These are phyloP conservation scores for Murraya koenigii DNA, from an alignment of 345 rosid species.

Conservation along the genomic window DNA sequence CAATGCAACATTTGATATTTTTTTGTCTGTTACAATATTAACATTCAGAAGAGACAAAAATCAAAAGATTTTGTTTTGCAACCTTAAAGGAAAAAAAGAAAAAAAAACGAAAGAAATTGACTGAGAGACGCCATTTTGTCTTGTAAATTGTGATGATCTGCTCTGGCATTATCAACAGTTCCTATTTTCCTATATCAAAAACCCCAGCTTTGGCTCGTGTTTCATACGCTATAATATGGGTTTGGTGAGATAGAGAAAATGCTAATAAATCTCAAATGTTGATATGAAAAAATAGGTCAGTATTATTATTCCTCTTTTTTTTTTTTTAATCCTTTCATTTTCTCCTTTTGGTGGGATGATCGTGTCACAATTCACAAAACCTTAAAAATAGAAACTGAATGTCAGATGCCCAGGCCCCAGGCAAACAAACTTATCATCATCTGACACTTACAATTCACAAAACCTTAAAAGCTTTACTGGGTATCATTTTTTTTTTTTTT, in stretches of 20 bases:
- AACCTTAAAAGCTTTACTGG: constrained; percentile 18
- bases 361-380: constrained; percentile 9
- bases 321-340: too few species aligned
- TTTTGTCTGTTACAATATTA: constrained; percentile 5
- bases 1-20: neutral
- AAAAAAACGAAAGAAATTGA: neutral
- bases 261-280: neutral
- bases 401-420: constrained; percentile 6
- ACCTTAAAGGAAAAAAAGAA: too few species aligned
- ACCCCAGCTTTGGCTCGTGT: neutral
- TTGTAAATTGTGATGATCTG: neutral
- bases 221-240: neutral
- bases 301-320: neutral
- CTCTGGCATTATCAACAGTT: constrained; percentile 7
- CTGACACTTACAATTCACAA: neutral
- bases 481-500: constrained; percentile 3
- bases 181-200: neutral
- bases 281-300: neutral
- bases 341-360: constrained; percentile 7
- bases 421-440: constrained; percentile 1
- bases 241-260: neutral
- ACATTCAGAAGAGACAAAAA: neutral
- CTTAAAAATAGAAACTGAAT: neutral
- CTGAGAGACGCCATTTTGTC: constrained; percentile 5
- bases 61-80: neutral